phyloP scores from a whole-genome alignment of 805 yeast species.

The Wickerhamiella qilinensis region DNA sequence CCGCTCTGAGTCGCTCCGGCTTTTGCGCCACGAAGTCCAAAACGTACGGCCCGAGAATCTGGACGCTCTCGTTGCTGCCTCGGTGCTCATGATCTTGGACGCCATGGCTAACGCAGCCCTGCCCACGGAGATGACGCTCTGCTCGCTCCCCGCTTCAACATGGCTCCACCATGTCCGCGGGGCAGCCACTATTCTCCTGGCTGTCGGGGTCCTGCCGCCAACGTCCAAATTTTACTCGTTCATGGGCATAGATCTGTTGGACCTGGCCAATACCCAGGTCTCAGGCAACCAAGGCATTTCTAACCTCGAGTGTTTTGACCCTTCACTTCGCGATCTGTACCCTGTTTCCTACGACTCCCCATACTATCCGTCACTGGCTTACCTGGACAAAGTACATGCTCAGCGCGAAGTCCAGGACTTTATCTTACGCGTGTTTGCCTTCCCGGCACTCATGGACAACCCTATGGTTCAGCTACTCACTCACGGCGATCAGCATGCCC shows the following conservation, averaged over 20 bases:
- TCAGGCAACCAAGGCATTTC: constrained; percentile 12
- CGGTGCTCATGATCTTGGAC: constrained; percentile 78
- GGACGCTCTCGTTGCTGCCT: constrained; percentile 87
- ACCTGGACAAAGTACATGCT: constrained; percentile 58
- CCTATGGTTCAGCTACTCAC: constrained; percentile 59
- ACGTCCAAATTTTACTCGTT: constrained; percentile 49
- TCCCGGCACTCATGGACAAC: constrained; percentile 82
- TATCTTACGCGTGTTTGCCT: constrained; percentile 73
- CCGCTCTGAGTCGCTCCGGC: constrained; percentile 68
- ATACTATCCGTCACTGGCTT: constrained; percentile 72
- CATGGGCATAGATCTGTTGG: constrained; percentile 79
- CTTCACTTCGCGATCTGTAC: constrained; percentile 66
- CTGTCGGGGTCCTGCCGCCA: constrained; percentile 83
- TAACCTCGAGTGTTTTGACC: constrained; percentile 52
- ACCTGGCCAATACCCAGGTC: constrained; percentile 50
- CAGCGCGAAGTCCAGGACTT: constrained; percentile 77
- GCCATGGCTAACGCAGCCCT: constrained; percentile 78
- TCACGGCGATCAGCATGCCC: constrained; percentile 74
- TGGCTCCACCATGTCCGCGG: constrained; percentile 97
- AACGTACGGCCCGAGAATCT: constrained; percentile 62
- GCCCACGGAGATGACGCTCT: constrained; percentile 31
- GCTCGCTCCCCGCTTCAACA: constrained; percentile 74
- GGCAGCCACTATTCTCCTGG: constrained; percentile 86
- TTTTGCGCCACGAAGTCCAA: constrained; percentile 72
- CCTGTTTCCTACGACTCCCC: constrained; percentile 78